Conservation (phyloP, 352 stramenopile genomes). For the Pythium volutum region DNA sequence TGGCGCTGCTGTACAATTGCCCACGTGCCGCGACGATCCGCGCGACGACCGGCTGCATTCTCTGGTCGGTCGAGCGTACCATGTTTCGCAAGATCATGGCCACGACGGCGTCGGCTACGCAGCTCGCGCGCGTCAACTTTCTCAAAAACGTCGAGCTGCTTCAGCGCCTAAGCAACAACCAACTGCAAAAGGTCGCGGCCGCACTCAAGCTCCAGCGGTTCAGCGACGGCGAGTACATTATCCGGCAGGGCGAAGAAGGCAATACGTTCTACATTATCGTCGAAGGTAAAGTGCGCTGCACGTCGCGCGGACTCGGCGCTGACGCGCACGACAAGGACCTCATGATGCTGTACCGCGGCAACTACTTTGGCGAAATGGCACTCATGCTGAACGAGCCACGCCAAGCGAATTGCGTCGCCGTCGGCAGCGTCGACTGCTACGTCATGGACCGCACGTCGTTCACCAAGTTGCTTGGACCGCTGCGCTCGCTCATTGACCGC, state of each 20-base stretch:
- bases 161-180: constrained; percentile 84
- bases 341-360: constrained; percentile 73
- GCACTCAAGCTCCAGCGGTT: constrained; percentile 86
- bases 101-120: constrained; percentile 67
- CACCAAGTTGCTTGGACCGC: constrained; percentile 77
- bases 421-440: constrained; percentile 86
- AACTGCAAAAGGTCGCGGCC: constrained; percentile 83
- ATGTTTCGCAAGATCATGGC: constrained; percentile 84
- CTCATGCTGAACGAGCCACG: constrained; percentile 81
- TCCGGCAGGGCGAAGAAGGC: constrained; percentile 92
- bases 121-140: constrained; percentile 84
- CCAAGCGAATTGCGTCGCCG: constrained; percentile 84
- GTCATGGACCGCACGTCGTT: constrained; percentile 89
- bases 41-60: constrained; percentile 74
- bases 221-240: constrained; percentile 90
- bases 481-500: constrained; percentile 72
- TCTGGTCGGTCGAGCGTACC: constrained; percentile 93
- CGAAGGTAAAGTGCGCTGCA: constrained; percentile 89
- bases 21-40: constrained; percentile 93
- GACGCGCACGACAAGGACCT: constrained; percentile 68
- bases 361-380: constrained; percentile 89
- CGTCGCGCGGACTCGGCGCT: constrained; percentile 38
- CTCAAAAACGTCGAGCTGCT: constrained; percentile 94
- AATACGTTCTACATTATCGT: constrained; percentile 98
- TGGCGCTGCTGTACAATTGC: constrained; percentile 97